phyloP scores from a whole-genome alignment of 805 yeast species.

The Wickerhamomyces subpelliculosus region DNA sequence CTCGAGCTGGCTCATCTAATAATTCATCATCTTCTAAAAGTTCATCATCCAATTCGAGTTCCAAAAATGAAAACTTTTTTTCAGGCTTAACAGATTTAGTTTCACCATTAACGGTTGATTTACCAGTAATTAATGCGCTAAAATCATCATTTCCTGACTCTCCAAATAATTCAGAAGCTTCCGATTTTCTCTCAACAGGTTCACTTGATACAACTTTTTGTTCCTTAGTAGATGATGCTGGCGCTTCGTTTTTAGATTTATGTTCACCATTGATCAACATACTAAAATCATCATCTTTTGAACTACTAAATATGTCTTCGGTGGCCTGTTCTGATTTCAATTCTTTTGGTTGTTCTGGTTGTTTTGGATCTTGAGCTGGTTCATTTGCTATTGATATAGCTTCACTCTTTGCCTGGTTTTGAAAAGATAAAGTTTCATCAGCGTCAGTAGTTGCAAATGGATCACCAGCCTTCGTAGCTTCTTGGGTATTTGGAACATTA shows the following conservation, averaged over 20 bases:
- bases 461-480: background rate
- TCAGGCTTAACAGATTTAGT: background rate
- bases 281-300: constrained; percentile 1
- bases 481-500: no score
- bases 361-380: background rate
- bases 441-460: background rate
- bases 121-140: background rate
- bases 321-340: background rate
- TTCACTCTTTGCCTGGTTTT: no score
- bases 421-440: no score
- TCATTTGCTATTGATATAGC: background rate
- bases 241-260: no score
- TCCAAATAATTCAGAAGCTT: background rate
- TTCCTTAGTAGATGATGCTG: background rate
- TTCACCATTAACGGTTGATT: background rate
- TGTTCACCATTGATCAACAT: background rate
- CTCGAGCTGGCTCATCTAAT: constrained; percentile 3
- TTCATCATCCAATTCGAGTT: constrained; percentile 1
- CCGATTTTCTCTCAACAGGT: no score
- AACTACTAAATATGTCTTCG: background rate
- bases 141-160: background rate
- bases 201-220: background rate
- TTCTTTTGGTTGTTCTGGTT: background rate
- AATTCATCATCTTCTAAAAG: constrained; percentile 11
- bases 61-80: constrained; percentile 12